Conservation (phyloP, 805 yeast genomes). For the Schwanniomyces polymorphus region DNA sequence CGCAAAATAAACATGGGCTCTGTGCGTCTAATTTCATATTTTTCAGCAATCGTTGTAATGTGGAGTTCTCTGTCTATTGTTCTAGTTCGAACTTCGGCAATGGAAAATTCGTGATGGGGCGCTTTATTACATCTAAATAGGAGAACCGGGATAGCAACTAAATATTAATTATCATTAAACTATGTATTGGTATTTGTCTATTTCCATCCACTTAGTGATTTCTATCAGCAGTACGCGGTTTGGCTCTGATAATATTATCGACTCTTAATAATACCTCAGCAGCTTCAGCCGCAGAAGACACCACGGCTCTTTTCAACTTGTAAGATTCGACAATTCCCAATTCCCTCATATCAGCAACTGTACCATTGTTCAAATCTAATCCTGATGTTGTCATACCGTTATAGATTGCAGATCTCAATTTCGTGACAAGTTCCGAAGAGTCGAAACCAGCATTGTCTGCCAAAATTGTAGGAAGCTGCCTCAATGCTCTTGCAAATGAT, state of each 20-base stretch:
- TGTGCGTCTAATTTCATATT: background rate
- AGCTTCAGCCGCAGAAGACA: constrained; percentile 95
- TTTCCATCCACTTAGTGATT: constrained; percentile 23
- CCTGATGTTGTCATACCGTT: constrained; percentile 92
- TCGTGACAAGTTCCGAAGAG: constrained; percentile 87
- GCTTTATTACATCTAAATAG: background rate
- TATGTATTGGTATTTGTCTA: background rate
- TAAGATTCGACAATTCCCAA: constrained; percentile 90
- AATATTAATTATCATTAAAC: background rate
- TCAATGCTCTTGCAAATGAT: constrained; percentile 88
- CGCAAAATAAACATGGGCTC: background rate
- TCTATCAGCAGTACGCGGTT: constrained; percentile 95
- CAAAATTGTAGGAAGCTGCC: constrained; percentile 92
- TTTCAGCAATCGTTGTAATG: background rate
- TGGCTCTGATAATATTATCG: constrained; percentile 94
- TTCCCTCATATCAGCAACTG: constrained; percentile 91
- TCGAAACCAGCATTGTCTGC: constrained; percentile 98
- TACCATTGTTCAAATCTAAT: constrained; percentile 80
- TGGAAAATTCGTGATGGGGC: background rate
- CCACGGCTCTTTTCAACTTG: constrained; percentile 91
- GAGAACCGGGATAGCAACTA: background rate
- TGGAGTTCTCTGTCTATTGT: background rate
- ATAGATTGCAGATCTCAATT: constrained; percentile 85
- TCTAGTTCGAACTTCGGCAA: background rate
- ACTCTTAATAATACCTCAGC: constrained; percentile 94